Evolutionary conservation across 805 yeast genomes (phyloP).

Genomic region (Grigorovia jiainica): DNA sequence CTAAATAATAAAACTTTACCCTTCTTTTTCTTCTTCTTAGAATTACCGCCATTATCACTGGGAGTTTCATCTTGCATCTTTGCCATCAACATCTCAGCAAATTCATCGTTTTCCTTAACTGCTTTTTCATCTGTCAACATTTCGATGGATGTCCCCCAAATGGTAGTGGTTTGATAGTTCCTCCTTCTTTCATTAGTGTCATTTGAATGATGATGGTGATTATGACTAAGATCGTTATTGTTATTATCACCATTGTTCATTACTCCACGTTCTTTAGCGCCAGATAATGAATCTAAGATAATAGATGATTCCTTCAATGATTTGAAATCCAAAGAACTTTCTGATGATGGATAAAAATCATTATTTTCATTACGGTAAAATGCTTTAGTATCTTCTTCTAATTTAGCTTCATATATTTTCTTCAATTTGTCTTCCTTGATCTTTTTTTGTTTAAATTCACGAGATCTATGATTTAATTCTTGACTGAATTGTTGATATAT

Average conservation of each 20-base stretch:
- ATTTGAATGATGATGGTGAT: no score
- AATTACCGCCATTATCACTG: background rate
- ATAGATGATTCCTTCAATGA: constrained; percentile 1
- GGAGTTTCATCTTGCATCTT: constrained; percentile 36
- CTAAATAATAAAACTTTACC: constrained; percentile 22
- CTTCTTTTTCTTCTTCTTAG: constrained; percentile 35
- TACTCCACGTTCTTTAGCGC: background rate
- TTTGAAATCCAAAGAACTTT: constrained; percentile 1
- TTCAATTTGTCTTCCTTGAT: constrained; percentile 54
- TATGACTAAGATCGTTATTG: no score
- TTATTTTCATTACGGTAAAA: constrained; percentile 54
- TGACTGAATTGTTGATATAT: constrained; percentile 38
- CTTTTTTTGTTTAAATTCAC: constrained; percentile 38
- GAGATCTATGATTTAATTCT: constrained; percentile 50
- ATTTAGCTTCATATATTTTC: constrained; percentile 43
- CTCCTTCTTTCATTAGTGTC: constrained; percentile 5
- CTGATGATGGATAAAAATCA: constrained; percentile 16
- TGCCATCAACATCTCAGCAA: constrained; percentile 41
- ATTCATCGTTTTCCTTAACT: constrained; percentile 37
- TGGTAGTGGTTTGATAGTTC: constrained; percentile 39
- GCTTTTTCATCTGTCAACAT: constrained; percentile 27
- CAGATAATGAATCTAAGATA: constrained; percentile 4
- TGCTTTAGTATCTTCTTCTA: constrained; percentile 48
- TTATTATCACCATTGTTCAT: background rate
- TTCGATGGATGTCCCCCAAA: constrained; percentile 61